Base-by-base conservation (phyloP, 2,329 filamentous ascomycete species). In the Knoxdaviesia proteae region DNA sequence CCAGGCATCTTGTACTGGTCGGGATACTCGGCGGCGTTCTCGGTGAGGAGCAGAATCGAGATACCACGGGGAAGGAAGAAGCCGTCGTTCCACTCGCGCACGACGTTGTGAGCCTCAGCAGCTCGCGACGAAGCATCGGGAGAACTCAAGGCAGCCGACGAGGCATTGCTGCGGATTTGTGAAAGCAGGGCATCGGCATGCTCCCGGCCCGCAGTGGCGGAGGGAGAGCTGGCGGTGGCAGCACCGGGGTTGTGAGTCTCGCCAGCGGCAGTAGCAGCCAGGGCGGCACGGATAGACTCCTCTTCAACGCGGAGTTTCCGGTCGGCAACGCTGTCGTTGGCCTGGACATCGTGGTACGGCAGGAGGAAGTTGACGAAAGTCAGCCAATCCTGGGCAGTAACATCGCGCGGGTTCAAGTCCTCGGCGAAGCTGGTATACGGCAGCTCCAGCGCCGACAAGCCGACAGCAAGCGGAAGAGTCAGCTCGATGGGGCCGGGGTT, bases 341-440 rank as follows among this genome's bases (percentile, higher is more conserved):
- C 54, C 10, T 53, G 51, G 1, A 56, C 54, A 5, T 58, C 55
- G 50, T 69, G 62, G 42, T 67, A 56, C 0, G 72, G 70, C 29
- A 75, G 52, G 10, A 76, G 53, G 46, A 66, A 67, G 49, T 74
- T 74, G 39, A 71, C 48, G 53, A 77, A 76, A 0, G 71, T 74
- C 34, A 63, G 61, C 72, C 72, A 77, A 51, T 77, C 71, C 49
- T 69, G 63, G 9, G 55, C 49, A 1, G 57, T 62, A 8, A 73
- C 59, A 42, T 71, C 68, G 36, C 61, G 62, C 5, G 48, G 48
- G 5, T 52, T 55, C 51, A 60, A 61, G 33, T 55, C 56, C 7
- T 48, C 42, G 1, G 56, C 59, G 42, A 62, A 69, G 0, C 67
- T 20, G 20, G 20, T 20, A 20, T 20, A 20, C 20, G 20, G 20